Percentiles rank a stretch among this genome's conserved stretches.
These are phyloP conservation scores for Deinandra increscens DNA, from an alignment of 129 eudicot genomes.

Conservation along the genomic window DNA sequence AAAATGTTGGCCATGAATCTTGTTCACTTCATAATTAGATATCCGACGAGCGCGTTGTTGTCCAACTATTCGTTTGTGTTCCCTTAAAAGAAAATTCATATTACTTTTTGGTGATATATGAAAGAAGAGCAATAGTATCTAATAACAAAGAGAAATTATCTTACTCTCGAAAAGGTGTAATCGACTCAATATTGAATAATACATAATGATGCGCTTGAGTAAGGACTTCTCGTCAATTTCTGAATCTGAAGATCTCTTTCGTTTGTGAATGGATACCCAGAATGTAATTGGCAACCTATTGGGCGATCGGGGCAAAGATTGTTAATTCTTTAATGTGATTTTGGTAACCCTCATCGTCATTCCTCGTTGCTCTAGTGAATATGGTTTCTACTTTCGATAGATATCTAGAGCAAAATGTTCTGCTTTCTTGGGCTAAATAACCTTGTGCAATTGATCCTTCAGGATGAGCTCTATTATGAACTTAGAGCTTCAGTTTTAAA, in stretches of 20 bases:
- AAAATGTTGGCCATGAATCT: background rate
- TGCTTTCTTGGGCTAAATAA: constrained; percentile 6
- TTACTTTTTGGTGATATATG: no score
- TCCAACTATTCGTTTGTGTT: background rate
- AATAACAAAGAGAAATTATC: background rate
- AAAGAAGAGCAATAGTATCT: background rate
- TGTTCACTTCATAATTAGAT: background rate
- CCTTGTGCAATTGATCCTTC: constrained; percentile 26
- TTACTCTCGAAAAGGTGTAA: constrained; percentile 1
- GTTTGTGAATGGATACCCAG: background rate
- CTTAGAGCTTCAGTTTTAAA: background rate
- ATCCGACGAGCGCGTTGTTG: background rate
- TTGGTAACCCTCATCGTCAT: constrained; percentile 16
- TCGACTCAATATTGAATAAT: background rate
- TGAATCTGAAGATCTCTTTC: background rate
- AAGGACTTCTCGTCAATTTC: background rate
- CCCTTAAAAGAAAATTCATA: background rate
- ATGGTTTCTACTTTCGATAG: background rate
- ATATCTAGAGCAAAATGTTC: constrained; percentile 15
- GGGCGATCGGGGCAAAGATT: background rate
- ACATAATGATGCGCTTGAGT: background rate
- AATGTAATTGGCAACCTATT: background rate
- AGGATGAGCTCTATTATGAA: constrained; percentile 14
- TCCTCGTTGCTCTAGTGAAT: constrained; percentile 4
- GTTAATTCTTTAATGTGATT: constrained; percentile 9